phyloP scores from a whole-genome alignment of 805 yeast genomes.

The Teunomyces kruisii region DNA sequence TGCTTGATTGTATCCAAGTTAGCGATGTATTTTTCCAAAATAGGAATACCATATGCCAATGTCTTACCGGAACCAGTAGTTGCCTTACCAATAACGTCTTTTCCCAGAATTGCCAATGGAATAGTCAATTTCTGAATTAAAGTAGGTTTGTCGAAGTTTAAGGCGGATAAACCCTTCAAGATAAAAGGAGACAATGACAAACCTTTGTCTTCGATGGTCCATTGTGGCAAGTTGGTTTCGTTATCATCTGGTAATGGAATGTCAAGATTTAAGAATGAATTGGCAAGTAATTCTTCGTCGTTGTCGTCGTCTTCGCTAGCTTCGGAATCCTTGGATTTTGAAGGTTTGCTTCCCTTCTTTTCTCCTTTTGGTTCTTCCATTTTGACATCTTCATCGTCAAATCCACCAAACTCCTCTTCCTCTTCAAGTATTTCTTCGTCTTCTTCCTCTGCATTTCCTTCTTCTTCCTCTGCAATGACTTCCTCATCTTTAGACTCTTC shows the following conservation, averaged over 20 bases:
- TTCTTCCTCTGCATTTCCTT: slow-evolving; percentile 1
- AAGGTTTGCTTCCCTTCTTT: neutral
- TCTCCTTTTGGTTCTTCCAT: slow-evolving; percentile 6
- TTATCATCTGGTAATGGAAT: slow-evolving; percentile 30
- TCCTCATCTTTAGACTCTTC: slow-evolving; percentile 16
- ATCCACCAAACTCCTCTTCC: slow-evolving; percentile 28
- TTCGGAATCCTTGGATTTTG: slow-evolving; percentile 6
- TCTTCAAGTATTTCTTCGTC: slow-evolving; percentile 19
- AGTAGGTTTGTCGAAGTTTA: slow-evolving; percentile 72
- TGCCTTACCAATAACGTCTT: slow-evolving; percentile 92
- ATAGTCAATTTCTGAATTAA: slow-evolving; percentile 77
- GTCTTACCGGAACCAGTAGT: slow-evolving; percentile 98
- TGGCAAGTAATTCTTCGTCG: slow-evolving; percentile 23
- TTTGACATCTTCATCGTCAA: slow-evolving; percentile 18
- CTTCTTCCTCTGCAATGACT: slow-evolving; percentile 6
- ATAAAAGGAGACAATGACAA: slow-evolving; percentile 52
- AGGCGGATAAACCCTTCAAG: slow-evolving; percentile 57
- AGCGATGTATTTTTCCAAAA: slow-evolving; percentile 62
- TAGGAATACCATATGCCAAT: slow-evolving; percentile 91
- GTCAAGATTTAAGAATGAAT: slow-evolving; percentile 27
- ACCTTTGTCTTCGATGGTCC: slow-evolving; percentile 50
- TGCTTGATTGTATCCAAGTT: slow-evolving; percentile 17
- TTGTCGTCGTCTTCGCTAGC: neutral
- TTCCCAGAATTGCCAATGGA: slow-evolving; percentile 70
- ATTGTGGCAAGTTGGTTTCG: slow-evolving; percentile 55